Conservation (phyloP, 495 filamentous ascomycete species). For the Tuber magnatum region DNA sequence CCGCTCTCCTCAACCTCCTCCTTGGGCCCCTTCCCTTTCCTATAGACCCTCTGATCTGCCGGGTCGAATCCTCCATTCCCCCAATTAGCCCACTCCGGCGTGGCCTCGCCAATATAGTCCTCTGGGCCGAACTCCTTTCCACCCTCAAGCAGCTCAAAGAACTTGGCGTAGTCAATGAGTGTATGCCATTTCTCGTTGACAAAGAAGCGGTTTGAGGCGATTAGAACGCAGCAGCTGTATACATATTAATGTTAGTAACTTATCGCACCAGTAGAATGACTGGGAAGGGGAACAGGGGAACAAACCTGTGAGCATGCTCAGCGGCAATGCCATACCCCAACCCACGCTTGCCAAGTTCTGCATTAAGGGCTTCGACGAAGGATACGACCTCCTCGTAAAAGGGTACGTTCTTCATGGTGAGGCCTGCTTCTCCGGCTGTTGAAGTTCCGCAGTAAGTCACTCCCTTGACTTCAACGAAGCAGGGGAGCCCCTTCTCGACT, state of each 20-base stretch:
- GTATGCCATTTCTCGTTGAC: constrained; percentile 79
- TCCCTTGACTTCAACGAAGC: constrained; percentile 91
- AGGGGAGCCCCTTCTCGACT: constrained; percentile 72
- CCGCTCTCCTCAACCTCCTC: constrained; percentile 22
- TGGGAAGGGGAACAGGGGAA: neutral
- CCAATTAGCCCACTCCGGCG: constrained; percentile 92
- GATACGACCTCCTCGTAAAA: constrained; percentile 81
- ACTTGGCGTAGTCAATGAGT: constrained; percentile 77
- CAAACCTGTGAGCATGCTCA: constrained; percentile 68
- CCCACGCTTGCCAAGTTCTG: constrained; percentile 58
- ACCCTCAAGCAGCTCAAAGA: constrained; percentile 75
- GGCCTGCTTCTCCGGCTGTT: constrained; percentile 66
- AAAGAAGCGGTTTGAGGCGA: constrained; percentile 69
- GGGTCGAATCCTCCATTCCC: constrained; percentile 91
- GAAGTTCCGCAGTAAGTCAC: constrained; percentile 94
- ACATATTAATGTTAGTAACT: neutral
- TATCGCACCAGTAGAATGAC: neutral
- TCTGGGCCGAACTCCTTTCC: constrained; percentile 70
- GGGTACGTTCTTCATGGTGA: constrained; percentile 92
- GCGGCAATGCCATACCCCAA: constrained; percentile 83
- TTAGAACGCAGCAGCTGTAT: constrained; percentile 67
- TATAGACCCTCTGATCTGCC: constrained; percentile 71
- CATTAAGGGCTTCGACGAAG: constrained; percentile 68
- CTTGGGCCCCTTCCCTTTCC: constrained; percentile 56
- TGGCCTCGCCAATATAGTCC: constrained; percentile 76